These are phyloP conservation scores for Proliferodiscus dingleyae DNA, from an alignment of 2,329 filamentous ascomycete genomes.

Conservation along the genomic window DNA sequence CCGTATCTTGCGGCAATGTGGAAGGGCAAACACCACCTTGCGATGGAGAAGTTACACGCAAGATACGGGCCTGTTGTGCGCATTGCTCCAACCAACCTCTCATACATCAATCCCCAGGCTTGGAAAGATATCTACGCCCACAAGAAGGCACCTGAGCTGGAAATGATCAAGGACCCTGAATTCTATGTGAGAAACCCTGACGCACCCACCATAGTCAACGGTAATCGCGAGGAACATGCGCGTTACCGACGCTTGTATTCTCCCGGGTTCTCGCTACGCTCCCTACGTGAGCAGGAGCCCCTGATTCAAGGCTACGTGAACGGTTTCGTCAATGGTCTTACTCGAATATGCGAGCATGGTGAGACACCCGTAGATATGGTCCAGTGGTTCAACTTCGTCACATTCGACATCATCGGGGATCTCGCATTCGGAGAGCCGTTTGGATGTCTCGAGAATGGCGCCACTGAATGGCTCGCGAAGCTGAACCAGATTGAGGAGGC, in stretches of 20 bases:
- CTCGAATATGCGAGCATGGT: no score
- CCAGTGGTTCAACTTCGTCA: slow-evolving; percentile 10
- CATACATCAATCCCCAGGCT: slow-evolving; percentile 5
- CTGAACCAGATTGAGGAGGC: slow-evolving; percentile 23
- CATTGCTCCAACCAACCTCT: slow-evolving; percentile 5
- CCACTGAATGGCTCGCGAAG: slow-evolving; percentile 25
- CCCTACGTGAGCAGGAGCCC: slow-evolving; percentile 29
- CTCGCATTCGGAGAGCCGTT: slow-evolving; percentile 37
- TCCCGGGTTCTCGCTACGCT: slow-evolving; percentile 29
- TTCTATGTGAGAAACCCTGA: not conserved
- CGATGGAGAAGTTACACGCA: no score
- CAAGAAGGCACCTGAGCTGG: not conserved
- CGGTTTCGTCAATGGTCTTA: not conserved
- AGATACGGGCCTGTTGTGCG: slow-evolving; percentile 11
- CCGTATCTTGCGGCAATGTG: no score
- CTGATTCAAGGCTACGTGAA: slow-evolving; percentile 11
- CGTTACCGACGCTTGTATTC: slow-evolving; percentile 24
- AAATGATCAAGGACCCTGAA: slow-evolving; percentile 7
- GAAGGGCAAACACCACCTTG: no score
- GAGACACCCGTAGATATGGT: slow-evolving; percentile 5
- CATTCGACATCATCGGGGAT: slow-evolving; percentile 11
- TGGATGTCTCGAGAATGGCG: slow-evolving; percentile 28
- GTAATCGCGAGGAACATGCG: slow-evolving; percentile 32
- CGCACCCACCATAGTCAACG: slow-evolving; percentile 11
- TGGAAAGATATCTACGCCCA: slow-evolving; percentile 5